Conservation (phyloP, 1,284 basidiomycete genomes). For the Porogramme epimiltina region DNA sequence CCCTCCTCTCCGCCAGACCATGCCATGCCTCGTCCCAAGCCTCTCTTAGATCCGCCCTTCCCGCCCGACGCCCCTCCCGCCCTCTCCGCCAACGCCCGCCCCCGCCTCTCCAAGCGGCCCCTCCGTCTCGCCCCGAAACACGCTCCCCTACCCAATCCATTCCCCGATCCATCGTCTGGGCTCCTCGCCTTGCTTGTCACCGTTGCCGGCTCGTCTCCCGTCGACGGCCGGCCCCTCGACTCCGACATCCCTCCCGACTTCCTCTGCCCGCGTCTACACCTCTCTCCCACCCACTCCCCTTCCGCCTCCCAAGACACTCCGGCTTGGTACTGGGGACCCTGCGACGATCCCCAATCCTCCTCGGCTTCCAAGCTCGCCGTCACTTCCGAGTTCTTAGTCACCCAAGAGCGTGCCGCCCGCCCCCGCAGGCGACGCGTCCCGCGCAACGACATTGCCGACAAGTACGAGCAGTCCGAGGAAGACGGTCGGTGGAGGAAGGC, state of each 20-base stretch:
- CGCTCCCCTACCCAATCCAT: background rate
- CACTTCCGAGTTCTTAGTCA: background rate
- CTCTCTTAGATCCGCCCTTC: constrained; percentile 12
- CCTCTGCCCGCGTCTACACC: constrained; percentile 55
- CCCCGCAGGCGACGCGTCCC: constrained; percentile 14
- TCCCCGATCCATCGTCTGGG: constrained; percentile 39
- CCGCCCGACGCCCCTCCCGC: background rate
- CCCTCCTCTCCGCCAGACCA: constrained; percentile 13
- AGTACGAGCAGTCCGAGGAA: constrained; percentile 49
- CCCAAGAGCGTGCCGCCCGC: constrained; percentile 4
- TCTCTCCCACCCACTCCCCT: constrained; percentile 11
- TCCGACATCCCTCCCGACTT: constrained; percentile 51
- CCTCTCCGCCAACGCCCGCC: constrained; percentile 6
- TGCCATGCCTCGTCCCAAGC: constrained; percentile 21
- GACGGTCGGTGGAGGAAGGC: constrained; percentile 66
- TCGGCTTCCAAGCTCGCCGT: background rate
- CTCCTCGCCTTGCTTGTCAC: constrained; percentile 57
- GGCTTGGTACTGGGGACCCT: constrained; percentile 13
- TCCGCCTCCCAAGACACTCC: constrained; percentile 10
- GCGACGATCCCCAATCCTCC: constrained; percentile 11
- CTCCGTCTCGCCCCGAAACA: constrained; percentile 12
- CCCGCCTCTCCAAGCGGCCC: constrained; percentile 16
- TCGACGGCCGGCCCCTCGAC: constrained; percentile 46
- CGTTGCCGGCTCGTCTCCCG: constrained; percentile 47
- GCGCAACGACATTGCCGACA: constrained; percentile 47